Conservation (phyloP, 179 eudicot species). For the Monotropa hypopitys region DNA sequence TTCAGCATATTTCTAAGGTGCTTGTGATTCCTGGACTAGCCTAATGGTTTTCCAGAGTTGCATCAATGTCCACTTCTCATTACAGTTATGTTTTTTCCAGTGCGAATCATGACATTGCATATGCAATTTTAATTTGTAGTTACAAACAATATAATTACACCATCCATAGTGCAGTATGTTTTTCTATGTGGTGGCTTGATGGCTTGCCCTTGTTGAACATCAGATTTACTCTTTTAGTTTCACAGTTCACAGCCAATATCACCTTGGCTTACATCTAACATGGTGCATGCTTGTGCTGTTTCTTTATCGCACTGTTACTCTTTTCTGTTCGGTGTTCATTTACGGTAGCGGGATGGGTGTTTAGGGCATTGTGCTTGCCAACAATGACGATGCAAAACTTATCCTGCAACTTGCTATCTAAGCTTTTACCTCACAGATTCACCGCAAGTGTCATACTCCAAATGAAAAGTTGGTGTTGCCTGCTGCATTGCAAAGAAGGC, state of each 20-base stretch:
- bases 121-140: background rate
- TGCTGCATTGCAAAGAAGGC: background rate
- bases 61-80: background rate
- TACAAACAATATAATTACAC: background rate
- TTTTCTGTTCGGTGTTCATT: background rate
- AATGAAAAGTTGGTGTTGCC: background rate
- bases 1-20: background rate
- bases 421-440: background rate
- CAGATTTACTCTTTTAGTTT: background rate
- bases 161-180: background rate
- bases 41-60: background rate
- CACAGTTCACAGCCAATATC: background rate
- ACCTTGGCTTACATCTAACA: background rate
- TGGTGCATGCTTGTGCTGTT: background rate
- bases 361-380: background rate
- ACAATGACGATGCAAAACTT: background rate
- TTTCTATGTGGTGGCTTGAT: background rate
- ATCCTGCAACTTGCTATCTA: background rate
- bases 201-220: background rate
- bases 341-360: background rate
- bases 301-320: background rate
- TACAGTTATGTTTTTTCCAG: background rate
- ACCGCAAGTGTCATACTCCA: background rate
- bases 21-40: background rate
- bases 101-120: background rate